Base-by-base conservation (phyloP, 2,329 filamentous ascomycete genomes). In the Fusarium stilboides region DNA sequence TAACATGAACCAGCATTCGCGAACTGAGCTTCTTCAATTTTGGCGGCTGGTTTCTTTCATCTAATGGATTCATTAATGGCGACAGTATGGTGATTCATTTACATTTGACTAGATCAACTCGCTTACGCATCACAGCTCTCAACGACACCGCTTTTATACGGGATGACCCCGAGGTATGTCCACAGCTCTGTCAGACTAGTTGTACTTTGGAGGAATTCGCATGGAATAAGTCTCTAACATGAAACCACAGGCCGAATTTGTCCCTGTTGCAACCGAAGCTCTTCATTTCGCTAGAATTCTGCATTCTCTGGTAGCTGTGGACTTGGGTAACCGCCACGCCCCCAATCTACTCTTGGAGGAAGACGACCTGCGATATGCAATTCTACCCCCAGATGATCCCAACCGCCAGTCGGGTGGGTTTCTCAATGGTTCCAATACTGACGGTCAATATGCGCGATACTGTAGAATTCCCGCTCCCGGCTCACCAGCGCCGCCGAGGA, bases 261-360 rank as follows among this genome's bases (percentile, higher is more conserved):
- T 39, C 5, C 13, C 34, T 7, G 50, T 22, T 20, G 7, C 42
- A 2, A 15, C 39, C 34, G 66, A 69, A 34, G 62, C 51, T 3
- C 60, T 61, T 6, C 64, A 69, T n/a, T 44, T 52, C 20, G 57
- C 56, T 8, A 31, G 50, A 3, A 45, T 68, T 22, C 24, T 69
- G 5, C 49, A 68, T 22, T 68, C 64, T 5, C 60, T 69, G 1
- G 12, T 69, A 10, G 47, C 60, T 2, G 26, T 58, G 2, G 66
- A 69, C 24, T 56, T 69, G 1, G 66, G 66, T 2, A 68, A 46
- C 26, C 52, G 65, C 5, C 5, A 49, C 1, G 43, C 56, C 0
- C 52, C 55, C 1, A 69, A 62, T 8, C 39, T 69, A 1, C 44
- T 69, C 2, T 17, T 65, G 1, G 36, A 42, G 4, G 34, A 68